Conservation (phyloP, 306 rosid genomes). For the Gynostemma pentaphyllum region DNA sequence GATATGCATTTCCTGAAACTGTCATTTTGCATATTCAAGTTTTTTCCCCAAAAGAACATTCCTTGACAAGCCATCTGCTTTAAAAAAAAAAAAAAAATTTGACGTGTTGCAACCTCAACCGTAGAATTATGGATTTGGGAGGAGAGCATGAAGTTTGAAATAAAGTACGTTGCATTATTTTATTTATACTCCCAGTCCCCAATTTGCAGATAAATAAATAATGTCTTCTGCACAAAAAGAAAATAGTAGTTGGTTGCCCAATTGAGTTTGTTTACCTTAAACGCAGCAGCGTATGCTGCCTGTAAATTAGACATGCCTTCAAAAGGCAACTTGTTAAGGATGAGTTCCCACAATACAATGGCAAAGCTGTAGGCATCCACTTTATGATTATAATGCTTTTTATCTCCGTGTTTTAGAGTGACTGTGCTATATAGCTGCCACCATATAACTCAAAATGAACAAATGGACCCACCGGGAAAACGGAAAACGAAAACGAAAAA, state of each 20-base stretch:
- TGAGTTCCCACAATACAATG: slow-evolving; percentile 90
- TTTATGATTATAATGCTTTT: slow-evolving; percentile 89
- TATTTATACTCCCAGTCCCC: too few relatives aligned
- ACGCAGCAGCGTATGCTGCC: slow-evolving; percentile 97
- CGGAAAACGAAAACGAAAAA: too few relatives aligned
- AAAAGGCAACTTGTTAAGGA: slow-evolving; percentile 79
- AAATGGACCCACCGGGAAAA: background rate
- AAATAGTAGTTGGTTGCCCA: too few relatives aligned
- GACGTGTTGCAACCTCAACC: background rate
- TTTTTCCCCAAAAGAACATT: too few relatives aligned
- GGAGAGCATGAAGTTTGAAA: background rate
- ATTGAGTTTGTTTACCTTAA: slow-evolving; percentile 73
- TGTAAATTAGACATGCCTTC: slow-evolving; percentile 99
- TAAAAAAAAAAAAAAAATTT: too few relatives aligned
- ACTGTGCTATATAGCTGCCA: slow-evolving; percentile 93
- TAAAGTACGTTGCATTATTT: too few relatives aligned
- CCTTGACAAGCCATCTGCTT: too few relatives aligned
- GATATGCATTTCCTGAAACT: background rate
- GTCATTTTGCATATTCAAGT: background rate
- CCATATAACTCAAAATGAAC: slow-evolving; percentile 6
- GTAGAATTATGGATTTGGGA: background rate
- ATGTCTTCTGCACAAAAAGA: background rate
- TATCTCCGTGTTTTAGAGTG: slow-evolving; percentile 89
- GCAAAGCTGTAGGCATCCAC: slow-evolving; percentile 98
- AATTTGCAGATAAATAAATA: too few relatives aligned